These are phyloP conservation scores for Amanita muscaria DNA, from an alignment of 768 basidiomycete genomes.

Conservation along the genomic window DNA sequence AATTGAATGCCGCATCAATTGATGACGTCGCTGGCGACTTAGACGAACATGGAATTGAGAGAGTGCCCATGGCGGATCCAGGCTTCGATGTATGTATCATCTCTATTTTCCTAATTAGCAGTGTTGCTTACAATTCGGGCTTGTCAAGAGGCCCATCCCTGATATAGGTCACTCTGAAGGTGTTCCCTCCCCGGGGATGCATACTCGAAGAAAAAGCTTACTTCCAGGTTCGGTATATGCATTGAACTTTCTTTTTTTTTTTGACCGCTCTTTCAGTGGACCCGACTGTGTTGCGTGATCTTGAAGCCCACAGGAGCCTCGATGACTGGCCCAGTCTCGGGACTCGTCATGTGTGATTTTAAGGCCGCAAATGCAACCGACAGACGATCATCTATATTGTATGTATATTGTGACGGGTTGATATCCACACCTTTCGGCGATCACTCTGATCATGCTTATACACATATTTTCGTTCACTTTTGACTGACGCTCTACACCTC, in stretches of 20 bases:
- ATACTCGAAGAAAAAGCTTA: conserved; percentile 91
- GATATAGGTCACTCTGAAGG: conserved; percentile 54
- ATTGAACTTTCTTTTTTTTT: conserved; percentile 11
- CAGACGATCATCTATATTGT: not conserved
- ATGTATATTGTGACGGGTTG: not conserved
- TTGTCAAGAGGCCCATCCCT: conserved; percentile 50
- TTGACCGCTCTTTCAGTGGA: conserved; percentile 48
- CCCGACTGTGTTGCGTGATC: conserved; percentile 78
- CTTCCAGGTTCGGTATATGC: conserved; percentile 72
- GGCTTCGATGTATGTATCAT: conserved; percentile 66
- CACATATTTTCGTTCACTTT: not conserved
- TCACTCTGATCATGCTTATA: not conserved
- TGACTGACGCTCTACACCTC: conserved; percentile 1
- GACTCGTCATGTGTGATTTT: conserved; percentile 6
- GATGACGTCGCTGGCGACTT: conserved; percentile 64
- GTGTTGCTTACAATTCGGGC: not conserved
- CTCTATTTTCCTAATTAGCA: conserved; percentile 6
- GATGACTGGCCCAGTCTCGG: conserved; percentile 36
- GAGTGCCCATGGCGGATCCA: conserved; percentile 89
- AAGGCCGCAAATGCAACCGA: too few species aligned
- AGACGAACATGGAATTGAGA: conserved; percentile 76
- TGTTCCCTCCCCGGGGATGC: conserved; percentile 55
- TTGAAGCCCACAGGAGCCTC: conserved; percentile 80
- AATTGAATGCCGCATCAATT: conserved; percentile 76
- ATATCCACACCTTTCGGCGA: not conserved